Evolutionary conservation across 176 grass and related monocot species (phyloP).

Genomic region (Coix lacrymajobi): DNA sequence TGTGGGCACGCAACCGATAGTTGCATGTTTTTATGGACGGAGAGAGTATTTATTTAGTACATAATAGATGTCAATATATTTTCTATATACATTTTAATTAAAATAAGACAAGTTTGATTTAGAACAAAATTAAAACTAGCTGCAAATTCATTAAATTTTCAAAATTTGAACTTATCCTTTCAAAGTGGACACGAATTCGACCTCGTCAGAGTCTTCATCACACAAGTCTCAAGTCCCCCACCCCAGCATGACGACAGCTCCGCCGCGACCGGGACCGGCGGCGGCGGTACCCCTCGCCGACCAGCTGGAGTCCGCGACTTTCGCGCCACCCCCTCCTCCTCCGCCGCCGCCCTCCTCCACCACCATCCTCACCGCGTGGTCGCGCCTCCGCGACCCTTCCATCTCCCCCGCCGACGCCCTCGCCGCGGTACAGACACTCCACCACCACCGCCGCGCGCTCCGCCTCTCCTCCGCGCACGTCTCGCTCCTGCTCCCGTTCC

Average conservation of each 20-base stretch:
- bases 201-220: neutral
- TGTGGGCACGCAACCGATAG: too few relatives aligned
- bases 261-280: neutral
- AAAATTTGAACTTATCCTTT: neutral
- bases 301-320: slow-evolving; percentile 47
- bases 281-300: slow-evolving; percentile 14
- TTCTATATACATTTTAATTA: neutral
- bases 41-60: too few relatives aligned
- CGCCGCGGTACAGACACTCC: slow-evolving; percentile 48
- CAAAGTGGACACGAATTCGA: neutral
- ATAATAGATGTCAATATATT: too few relatives aligned
- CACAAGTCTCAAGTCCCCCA: neutral
- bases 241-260: slow-evolving; percentile 25
- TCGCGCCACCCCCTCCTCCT: neutral
- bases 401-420: slow-evolving; percentile 29
- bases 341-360: slow-evolving; percentile 15
- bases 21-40: too few relatives aligned
- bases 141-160: neutral
- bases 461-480: slow-evolving; percentile 44
- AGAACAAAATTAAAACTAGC: neutral
- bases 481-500: slow-evolving; percentile 43
- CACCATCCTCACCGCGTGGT: slow-evolving; percentile 47
- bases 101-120: neutral
- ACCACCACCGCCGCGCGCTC: slow-evolving; percentile 39
- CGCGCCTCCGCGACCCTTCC: slow-evolving; percentile 22